Evolutionary conservation across 148 eudicot species (phyloP), one percentile per base, ranked within the genome.

Genomic region (Hydrangea macrophylla): DNA sequence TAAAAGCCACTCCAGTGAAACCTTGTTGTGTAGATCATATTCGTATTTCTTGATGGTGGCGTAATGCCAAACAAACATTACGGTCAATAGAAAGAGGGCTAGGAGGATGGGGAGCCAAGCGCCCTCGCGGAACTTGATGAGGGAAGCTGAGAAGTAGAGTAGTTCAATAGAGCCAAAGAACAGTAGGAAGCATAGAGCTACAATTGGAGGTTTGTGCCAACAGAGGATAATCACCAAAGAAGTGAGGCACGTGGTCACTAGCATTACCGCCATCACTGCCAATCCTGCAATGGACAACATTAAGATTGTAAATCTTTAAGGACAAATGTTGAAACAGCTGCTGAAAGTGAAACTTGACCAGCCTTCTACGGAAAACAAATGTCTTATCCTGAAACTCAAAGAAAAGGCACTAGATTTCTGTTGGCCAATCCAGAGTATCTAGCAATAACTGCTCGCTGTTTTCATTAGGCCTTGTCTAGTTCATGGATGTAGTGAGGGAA

Each of bases 81-180:
- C 74, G 64, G 94, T 82, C 63, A 92, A 81, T 1, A 92, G 88
- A 78, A 90, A 72, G 62, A 92, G 89, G 27, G 98, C 86, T 44
- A 92, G 83, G 60, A 90, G 90, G 68, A 92, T 88, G 0, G 98
- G 98, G 31, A 92, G 88, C 98, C 98, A 92, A 2, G 96, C 98
- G 5, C 98, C 98, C 67, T 92, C 96, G 7, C 82, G 75, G 60
- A 92, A 92, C 65, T 92, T 92, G 20, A 90, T 83, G n/a, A 92
- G 72, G 35, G 98, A 92, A 66, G 98, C 96, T 18, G 98, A 92
- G 75, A 92, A 90, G 83, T 92, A 92, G 12, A 90, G 89, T 15
- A 86, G 66, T 64, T 92, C 98, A 17, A 90, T 84, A 13, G 98
- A 89, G 64, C 98, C 98, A 17, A 92, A 92, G 78, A 92, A 80